A percentile compares a stretch with the other conserved stretches of the same genome.
These are phyloP conservation scores for Globisporangium mamillatum DNA, from an alignment of 352 stramenopile species.

Conservation along the genomic window DNA sequence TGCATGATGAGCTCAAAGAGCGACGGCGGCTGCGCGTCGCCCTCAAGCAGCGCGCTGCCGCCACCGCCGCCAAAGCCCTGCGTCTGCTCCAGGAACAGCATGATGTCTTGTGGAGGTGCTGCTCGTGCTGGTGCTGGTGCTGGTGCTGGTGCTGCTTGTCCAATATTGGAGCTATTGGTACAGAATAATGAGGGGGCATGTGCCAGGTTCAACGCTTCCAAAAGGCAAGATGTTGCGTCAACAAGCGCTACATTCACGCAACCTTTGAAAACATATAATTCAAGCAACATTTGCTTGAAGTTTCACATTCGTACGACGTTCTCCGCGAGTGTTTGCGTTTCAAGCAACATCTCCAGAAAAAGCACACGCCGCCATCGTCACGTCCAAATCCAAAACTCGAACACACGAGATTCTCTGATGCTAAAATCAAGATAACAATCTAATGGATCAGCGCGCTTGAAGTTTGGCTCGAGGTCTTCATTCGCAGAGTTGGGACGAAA, in stretches of 20 bases:
- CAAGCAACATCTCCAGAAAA: not conserved
- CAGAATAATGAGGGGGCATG: not conserved
- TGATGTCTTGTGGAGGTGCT: constrained; percentile 16
- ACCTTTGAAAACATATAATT: not conserved
- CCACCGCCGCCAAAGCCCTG: constrained; percentile 50
- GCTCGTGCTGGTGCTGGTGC: not conserved
- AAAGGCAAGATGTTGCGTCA: constrained; percentile 6
- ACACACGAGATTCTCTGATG: not conserved
- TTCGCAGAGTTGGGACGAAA: constrained; percentile 7
- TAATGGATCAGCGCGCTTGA: not conserved
- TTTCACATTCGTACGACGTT: not conserved
- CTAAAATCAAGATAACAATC: not conserved
- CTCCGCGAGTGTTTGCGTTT: too few relatives aligned
- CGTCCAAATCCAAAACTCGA: not conserved
- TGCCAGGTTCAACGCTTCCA: constrained; percentile 1
- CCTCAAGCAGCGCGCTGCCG: constrained; percentile 6
- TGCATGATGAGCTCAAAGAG: constrained; percentile 89
- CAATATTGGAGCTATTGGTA: not conserved
- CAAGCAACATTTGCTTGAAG: too few relatives aligned
- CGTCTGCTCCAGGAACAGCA: constrained; percentile 82
- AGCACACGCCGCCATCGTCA: not conserved
- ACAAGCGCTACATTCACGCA: constrained; percentile 2
- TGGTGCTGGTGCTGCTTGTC: not conserved
- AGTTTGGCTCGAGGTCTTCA: constrained; percentile 12
- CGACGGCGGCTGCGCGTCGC: constrained; percentile 37